These are phyloP conservation scores for Stemphylium beticola DNA, from an alignment of 2,329 filamentous ascomycete species.

Conservation along the genomic window DNA sequence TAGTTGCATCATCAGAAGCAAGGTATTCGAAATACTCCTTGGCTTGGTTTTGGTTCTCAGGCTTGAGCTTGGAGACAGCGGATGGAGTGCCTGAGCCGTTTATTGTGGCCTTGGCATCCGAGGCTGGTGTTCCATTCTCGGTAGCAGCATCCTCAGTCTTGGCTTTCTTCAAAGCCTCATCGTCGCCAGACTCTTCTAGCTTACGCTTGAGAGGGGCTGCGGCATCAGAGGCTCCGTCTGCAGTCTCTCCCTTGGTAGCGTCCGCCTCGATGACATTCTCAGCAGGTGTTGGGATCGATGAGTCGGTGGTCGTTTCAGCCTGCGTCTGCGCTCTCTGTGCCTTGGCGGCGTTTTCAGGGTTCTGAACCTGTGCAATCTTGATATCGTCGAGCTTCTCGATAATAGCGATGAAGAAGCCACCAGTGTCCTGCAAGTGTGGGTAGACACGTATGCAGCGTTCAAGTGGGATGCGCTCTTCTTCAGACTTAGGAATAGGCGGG, in stretches of 20 bases:
- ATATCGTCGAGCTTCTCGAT: constrained; percentile 85
- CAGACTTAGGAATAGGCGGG: constrained; percentile 64
- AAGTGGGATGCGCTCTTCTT: constrained; percentile 70
- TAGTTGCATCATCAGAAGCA: constrained; percentile 72
- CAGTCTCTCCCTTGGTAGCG: constrained; percentile 22
- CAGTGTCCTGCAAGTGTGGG: constrained; percentile 93
- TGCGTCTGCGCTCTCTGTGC: constrained; percentile 25
- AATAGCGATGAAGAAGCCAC: constrained; percentile 96
- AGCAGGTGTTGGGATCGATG: constrained; percentile 30
- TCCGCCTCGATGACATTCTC: constrained; percentile 35
- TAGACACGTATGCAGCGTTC: constrained; percentile 94
- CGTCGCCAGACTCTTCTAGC: constrained; percentile 46
- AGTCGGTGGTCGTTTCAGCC: constrained; percentile 26
- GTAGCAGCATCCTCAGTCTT: constrained; percentile 35
- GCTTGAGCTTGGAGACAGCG: constrained; percentile 38
- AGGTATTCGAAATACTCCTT: constrained; percentile 98
- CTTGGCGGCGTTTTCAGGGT: constrained; percentile 35
- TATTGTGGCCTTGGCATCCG: constrained; percentile 17
- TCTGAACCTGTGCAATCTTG: constrained; percentile 40
- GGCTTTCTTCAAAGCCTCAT: constrained; percentile 37
- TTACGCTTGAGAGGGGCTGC: constrained; percentile 47
- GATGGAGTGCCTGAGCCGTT: constrained; percentile 18
- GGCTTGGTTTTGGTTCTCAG: constrained; percentile 55
- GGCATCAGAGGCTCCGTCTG: constrained; percentile 17
- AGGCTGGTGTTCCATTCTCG: constrained; percentile 17